These are phyloP conservation scores for Solanum hybrid DNA, from an alignment of 305 asterid genomes.

Conservation along the genomic window DNA sequence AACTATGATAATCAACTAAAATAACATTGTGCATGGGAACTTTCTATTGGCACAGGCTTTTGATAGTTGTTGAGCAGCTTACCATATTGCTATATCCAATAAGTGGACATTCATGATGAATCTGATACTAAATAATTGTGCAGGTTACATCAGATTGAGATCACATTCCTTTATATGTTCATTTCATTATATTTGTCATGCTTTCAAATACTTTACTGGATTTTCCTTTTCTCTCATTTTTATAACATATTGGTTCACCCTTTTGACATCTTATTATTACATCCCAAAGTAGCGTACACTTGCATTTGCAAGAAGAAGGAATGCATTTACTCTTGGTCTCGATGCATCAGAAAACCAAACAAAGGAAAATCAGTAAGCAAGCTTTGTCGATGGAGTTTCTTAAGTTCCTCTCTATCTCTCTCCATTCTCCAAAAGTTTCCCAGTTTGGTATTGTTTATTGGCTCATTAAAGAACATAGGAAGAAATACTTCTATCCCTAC, in stretches of 20 bases:
- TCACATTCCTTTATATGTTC: not conserved
- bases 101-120: not conserved
- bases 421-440: not conserved
- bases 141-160: not conserved
- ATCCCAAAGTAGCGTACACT: not conserved
- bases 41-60: not conserved
- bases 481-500: not conserved
- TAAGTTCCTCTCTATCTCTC: not conserved
- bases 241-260: not conserved
- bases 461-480: not conserved
- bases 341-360: not conserved
- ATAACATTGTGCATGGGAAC: not conserved
- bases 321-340: not conserved
- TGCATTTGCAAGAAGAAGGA: not conserved
- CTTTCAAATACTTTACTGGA: not conserved
- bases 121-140: not conserved
- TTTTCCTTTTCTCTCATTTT: not conserved
- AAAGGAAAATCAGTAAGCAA: not conserved
- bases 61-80: not conserved
- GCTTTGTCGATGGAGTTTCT: not conserved
- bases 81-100: not conserved
- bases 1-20: not conserved
- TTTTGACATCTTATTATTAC: not conserved
- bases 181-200: not conserved
- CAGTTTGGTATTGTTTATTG: not conserved